phyloP scores from a whole-genome alignment of 768 basidiomycete species.

The Boletus vermiculosoides region DNA sequence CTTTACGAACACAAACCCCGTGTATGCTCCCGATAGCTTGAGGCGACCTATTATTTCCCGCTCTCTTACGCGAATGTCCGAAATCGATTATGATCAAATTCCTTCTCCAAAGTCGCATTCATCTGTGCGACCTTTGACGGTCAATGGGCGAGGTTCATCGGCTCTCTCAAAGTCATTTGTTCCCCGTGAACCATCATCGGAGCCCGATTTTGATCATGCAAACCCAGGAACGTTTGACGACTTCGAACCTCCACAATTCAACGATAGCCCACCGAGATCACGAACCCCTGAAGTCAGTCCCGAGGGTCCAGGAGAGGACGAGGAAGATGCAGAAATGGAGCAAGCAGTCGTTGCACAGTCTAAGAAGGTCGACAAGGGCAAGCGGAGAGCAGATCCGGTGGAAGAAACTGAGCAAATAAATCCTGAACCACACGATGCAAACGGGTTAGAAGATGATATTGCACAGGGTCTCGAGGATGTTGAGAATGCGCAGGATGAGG shows the following conservation, averaged over 20 bases:
- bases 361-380: conserved; percentile 38
- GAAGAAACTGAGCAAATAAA: conserved; percentile 12
- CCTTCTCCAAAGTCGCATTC: conserved; percentile 52
- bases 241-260: conserved; percentile 20
- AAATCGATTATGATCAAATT: conserved; percentile 59
- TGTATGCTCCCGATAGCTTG: conserved; percentile 38
- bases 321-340: conserved; percentile 33
- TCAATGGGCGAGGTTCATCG: conserved; percentile 37
- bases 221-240: conserved; percentile 27
- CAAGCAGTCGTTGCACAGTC: conserved; percentile 27
- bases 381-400: conserved; percentile 35
- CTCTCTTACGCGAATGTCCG: conserved; percentile 49
- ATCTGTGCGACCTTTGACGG: conserved; percentile 31
- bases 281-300: conserved; percentile 52
- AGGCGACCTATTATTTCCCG: conserved; percentile 42
- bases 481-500: conserved; percentile 53
- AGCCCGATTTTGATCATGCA: conserved; percentile 27
- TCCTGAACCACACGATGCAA: conserved; percentile 14
- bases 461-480: conserved; percentile 42
- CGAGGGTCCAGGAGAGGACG: conserved; percentile 36
- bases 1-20: conserved; percentile 35
- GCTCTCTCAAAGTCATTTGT: conserved; percentile 31
- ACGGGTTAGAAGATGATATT: conserved; percentile 43
- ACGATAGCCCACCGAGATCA: conserved; percentile 33
- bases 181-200: conserved; percentile 20